phyloP scores from a whole-genome alignment of 164 flowering plant species.

The Stephania japonica region DNA sequence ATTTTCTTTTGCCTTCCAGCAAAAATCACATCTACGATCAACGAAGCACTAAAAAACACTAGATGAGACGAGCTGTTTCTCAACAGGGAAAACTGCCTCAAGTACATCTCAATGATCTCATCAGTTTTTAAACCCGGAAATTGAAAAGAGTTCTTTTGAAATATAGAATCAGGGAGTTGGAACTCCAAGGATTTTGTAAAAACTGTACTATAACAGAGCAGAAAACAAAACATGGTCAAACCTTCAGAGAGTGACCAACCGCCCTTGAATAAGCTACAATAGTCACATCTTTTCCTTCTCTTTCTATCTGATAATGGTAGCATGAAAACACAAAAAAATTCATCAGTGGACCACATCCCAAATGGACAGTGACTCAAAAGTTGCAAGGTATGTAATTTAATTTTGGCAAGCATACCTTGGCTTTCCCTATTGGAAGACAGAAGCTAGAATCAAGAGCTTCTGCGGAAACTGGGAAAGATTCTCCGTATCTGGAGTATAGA shows the following conservation, averaged over 20 bases:
- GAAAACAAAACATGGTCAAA: conserved; percentile 22
- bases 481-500: conserved; percentile 65
- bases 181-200: neutral
- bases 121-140: neutral
- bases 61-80: no score
- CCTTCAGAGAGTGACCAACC: conserved; percentile 91
- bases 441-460: conserved; percentile 91
- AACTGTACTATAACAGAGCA: neutral
- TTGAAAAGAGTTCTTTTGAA: neutral
- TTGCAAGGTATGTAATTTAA: neutral
- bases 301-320: conserved; percentile 55
- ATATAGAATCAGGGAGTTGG: neutral
- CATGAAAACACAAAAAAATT: neutral
- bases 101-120: no score
- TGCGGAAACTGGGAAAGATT: conserved; percentile 77
- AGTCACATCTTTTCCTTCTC: conserved; percentile 81
- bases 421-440: conserved; percentile 84
- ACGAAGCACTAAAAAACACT: no score
- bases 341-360: neutral
- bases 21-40: no score
- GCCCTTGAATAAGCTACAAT: conserved; percentile 86
- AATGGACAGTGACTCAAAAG: neutral
- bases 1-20: no score
- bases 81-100: no score
- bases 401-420: conserved; percentile 45